Evolutionary conservation across 768 basidiomycete genomes (phyloP).

Genomic region (Amanita pseudoporphyria): DNA sequence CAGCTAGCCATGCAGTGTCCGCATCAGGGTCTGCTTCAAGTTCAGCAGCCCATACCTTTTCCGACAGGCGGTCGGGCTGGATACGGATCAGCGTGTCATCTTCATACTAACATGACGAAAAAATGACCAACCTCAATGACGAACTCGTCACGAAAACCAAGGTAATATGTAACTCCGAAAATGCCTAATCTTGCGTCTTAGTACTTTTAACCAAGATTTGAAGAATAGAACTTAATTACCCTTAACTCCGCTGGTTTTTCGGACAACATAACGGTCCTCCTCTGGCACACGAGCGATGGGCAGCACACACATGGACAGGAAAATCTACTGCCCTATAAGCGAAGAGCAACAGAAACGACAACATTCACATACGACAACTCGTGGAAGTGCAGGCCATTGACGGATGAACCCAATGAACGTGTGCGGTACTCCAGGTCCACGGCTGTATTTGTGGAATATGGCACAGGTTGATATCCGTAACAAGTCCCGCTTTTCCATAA

Average conservation of each 20-base stretch:
- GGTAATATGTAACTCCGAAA: slow-evolving; percentile 49
- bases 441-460: slow-evolving; percentile 46
- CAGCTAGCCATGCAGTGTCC: slow-evolving; percentile 21
- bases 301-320: slow-evolving; percentile 49
- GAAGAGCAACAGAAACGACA: background rate
- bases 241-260: slow-evolving; percentile 45
- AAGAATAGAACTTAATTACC: slow-evolving; percentile 20
- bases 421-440: slow-evolving; percentile 53
- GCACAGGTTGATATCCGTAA: slow-evolving; percentile 42
- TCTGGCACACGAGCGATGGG: slow-evolving; percentile 38
- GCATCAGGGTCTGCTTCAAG: slow-evolving; percentile 24
- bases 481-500: slow-evolving; percentile 16
- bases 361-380: slow-evolving; percentile 40
- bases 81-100: background rate
- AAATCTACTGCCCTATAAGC: slow-evolving; percentile 30
- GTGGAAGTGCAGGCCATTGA: slow-evolving; percentile 62
- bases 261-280: slow-evolving; percentile 45
- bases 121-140: slow-evolving; percentile 29
- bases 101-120: background rate
- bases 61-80: slow-evolving; percentile 36
- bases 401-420: slow-evolving; percentile 55
- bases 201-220: background rate
- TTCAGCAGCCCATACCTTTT: slow-evolving; percentile 42
- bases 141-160: slow-evolving; percentile 57
- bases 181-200: slow-evolving; percentile 28